These are phyloP conservation scores for Tulasnella calospora DNA, from an alignment of 768 basidiomycete species.

Conservation along the genomic window DNA sequence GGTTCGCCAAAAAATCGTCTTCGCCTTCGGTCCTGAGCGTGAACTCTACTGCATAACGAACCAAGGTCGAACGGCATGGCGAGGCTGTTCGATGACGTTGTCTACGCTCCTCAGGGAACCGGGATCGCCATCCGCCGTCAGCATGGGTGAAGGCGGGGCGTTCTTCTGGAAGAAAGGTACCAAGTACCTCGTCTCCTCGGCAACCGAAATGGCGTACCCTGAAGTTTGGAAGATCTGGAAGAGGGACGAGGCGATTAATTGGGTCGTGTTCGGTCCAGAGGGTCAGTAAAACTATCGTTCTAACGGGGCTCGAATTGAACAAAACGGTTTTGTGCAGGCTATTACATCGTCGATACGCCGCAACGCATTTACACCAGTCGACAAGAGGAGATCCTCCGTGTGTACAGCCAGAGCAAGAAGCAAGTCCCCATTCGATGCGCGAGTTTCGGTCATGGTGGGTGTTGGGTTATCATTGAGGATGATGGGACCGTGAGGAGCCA, in stretches of 20 bases:
- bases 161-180: slow-evolving; percentile 8
- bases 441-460: not conserved
- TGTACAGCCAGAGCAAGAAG: not conserved
- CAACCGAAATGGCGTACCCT: not conserved
- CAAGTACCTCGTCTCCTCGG: not conserved
- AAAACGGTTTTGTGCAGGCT: not conserved
- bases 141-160: slow-evolving; percentile 12
- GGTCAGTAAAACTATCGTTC: not conserved
- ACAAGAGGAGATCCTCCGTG: not conserved
- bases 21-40: slow-evolving; percentile 6
- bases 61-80: not conserved
- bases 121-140: not conserved
- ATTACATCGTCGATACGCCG: slow-evolving; percentile 10
- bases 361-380: not conserved
- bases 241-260: slow-evolving; percentile 8
- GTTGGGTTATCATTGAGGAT: slow-evolving; percentile 15
- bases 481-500: slow-evolving; percentile 4
- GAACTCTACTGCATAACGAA: slow-evolving; percentile 17
- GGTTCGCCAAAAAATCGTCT: slow-evolving; percentile 7
- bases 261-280: slow-evolving; percentile 11
- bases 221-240: slow-evolving; percentile 18
- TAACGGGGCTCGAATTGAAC: not conserved
- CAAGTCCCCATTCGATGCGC: slow-evolving; percentile 1
- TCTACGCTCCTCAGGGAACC: not conserved
- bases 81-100: not conserved